phyloP scores from a whole-genome alignment of 768 basidiomycete genomes.

The Fistulinella prunicolor region DNA sequence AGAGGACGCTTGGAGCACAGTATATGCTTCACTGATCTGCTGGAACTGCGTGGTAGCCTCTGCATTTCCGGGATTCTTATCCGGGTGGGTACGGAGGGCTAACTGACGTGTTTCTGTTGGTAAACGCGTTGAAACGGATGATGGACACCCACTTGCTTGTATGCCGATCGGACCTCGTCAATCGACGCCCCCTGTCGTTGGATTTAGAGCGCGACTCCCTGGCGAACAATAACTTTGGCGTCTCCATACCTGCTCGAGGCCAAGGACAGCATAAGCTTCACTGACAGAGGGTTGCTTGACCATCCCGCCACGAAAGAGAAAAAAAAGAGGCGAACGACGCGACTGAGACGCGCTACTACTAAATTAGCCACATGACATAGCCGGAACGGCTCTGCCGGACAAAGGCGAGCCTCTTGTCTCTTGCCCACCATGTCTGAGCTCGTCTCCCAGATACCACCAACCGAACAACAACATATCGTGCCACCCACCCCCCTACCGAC shows the following conservation, averaged over 20 bases:
- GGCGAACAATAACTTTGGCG: neutral
- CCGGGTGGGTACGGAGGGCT: slow-evolving; percentile 69
- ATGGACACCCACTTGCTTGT: slow-evolving; percentile 54
- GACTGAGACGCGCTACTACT: slow-evolving; percentile 24
- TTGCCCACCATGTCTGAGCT: slow-evolving; percentile 9
- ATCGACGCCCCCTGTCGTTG: slow-evolving; percentile 51
- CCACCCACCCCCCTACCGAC: slow-evolving; percentile 3
- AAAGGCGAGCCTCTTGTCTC: neutral
- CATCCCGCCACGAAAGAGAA: slow-evolving; percentile 28
- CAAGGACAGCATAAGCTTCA: slow-evolving; percentile 44
- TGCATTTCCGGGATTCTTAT: slow-evolving; percentile 68
- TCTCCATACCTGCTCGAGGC: slow-evolving; percentile 49
- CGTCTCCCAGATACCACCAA: neutral
- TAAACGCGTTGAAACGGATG: neutral
- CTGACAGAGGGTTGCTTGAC: slow-evolving; percentile 33
- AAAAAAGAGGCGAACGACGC: slow-evolving; percentile 19
- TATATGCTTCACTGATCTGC: slow-evolving; percentile 65
- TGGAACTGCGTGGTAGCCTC: slow-evolving; percentile 71
- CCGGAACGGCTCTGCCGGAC: neutral
- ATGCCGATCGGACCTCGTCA: slow-evolving; percentile 63
- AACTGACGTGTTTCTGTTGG: slow-evolving; percentile 35
- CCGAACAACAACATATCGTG: neutral
- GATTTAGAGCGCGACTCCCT: slow-evolving; percentile 6
- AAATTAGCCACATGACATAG: slow-evolving; percentile 12
- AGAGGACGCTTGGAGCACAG: slow-evolving; percentile 44